These are phyloP conservation scores for Saccharum spontaneum DNA, from an alignment of 176 grass and related monocot species.

Conservation along the genomic window DNA sequence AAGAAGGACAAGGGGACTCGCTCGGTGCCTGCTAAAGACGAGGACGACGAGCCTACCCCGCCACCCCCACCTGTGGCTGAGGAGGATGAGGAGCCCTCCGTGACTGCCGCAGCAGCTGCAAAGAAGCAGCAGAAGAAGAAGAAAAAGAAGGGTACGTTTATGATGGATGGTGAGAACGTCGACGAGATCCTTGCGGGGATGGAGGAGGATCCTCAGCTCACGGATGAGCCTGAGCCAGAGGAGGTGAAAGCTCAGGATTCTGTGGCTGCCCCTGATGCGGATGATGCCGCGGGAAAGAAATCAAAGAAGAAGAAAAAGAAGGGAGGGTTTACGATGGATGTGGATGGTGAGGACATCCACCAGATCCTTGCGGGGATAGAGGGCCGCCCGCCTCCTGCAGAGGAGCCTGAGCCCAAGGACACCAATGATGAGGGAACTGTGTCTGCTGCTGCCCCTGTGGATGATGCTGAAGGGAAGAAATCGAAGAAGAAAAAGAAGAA, in stretches of 20 bases:
- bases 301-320: constrained; percentile 98
- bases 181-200: constrained; percentile 54
- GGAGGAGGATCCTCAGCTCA: constrained; percentile 28
- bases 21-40: constrained; percentile 2
- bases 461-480: constrained; percentile 63
- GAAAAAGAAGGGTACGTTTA: constrained; percentile 80
- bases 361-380: constrained; percentile 52
- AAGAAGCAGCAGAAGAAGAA: constrained; percentile 87
- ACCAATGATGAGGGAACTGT: constrained; percentile 13
- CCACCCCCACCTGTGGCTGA: not conserved
- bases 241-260: constrained; percentile 13
- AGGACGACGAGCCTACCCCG: constrained; percentile 23
- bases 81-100: constrained; percentile 10
- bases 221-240: constrained; percentile 40
- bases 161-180: constrained; percentile 69
- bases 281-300: constrained; percentile 53
- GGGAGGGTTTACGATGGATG: constrained; percentile 50
- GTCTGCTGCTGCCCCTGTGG: constrained; percentile 22
- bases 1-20: constrained; percentile 56
- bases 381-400: constrained; percentile 16
- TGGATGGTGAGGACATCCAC: constrained; percentile 68
- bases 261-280: constrained; percentile 32
- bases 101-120: constrained; percentile 7
- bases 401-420: constrained; percentile 36
- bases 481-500: constrained; percentile 99